Base-by-base conservation (phyloP, 345 rosid genomes). In the Citrus cavaleriei region DNA sequence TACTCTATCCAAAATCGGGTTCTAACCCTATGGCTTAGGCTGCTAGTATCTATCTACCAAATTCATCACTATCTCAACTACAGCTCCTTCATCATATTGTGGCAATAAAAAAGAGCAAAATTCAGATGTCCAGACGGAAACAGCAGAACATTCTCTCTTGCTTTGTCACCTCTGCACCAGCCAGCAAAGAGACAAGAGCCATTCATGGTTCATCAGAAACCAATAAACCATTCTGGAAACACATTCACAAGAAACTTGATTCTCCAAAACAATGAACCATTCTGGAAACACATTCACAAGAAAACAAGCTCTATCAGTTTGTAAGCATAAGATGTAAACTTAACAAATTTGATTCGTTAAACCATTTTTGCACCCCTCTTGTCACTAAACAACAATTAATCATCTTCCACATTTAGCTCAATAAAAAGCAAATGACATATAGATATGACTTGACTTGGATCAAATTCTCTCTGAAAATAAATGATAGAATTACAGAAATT, bases 21-120 rank as follows among this genome's bases (percentile, higher is more conserved):
- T 66, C 67, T 66, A 57, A 65, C 49, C 59, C 54, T 51, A 28
- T 34, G 25, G 64, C 59, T 30, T 14, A 73, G 77, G 51, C 35
- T 42, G 40, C 25, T 30, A 60, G 83, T 77, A 86, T 70, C 89
- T 81, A 84, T 85, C 85, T 59, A 82, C 87, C 79, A 85, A 75
- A 71, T 82, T 83, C 79, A 83, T 68, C 87, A 82, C 84, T 70
- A 83, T 75, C 77, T 77, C 76, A 62, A 71, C 76, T 69, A 40
- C 76, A 79, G 75, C 54, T 74, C 76, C 79, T 77, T 81, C 62
- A 60, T 57, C 59, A 21, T 55, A 76, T 72, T 25, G 18, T 51
- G 57, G 6, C 8, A 40, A 75, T 55, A 72, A 49, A 79, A 30
- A 55, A 67, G 76, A 38, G 73, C 54, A 38, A 32, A 66, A 69